These are phyloP conservation scores for Trametes versicolor DNA, from an alignment of 1,284 basidiomycete species.

Conservation along the genomic window DNA sequence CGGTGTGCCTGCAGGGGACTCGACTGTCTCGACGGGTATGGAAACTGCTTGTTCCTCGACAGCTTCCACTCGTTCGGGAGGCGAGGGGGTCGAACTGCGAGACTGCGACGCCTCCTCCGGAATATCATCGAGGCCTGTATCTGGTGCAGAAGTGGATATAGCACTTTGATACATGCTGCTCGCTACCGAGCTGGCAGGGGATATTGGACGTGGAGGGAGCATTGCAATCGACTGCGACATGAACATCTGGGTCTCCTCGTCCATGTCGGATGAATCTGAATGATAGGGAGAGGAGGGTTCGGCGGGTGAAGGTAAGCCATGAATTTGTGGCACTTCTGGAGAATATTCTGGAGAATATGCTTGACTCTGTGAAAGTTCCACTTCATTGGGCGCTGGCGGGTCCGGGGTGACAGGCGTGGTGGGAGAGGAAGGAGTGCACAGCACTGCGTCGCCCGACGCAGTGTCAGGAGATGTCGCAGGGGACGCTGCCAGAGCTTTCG, in stretches of 20 bases:
- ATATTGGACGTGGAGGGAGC: conserved; percentile 55
- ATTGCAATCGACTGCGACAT: conserved; percentile 82
- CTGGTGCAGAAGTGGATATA: conserved; percentile 53
- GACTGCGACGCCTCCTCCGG: conserved; percentile 20
- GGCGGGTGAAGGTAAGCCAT: conserved; percentile 12
- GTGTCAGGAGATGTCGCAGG: conserved; percentile 3
- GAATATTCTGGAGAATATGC: too few species aligned
- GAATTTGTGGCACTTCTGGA: neutral
- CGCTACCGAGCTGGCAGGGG: conserved; percentile 51
- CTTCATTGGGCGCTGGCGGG: neutral
- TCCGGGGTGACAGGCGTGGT: neutral
- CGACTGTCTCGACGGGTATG: neutral
- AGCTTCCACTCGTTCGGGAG: neutral
- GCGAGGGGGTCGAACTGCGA: conserved; percentile 14
- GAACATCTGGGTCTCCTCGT: conserved; percentile 69
- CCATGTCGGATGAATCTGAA: conserved; percentile 58
- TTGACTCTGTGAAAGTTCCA: neutral
- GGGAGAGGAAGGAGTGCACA: conserved; percentile 6
- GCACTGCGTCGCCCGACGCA: conserved; percentile 5
- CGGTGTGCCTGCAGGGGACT: neutral
- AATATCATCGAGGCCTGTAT: conserved; percentile 21
- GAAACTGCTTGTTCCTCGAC: neutral
- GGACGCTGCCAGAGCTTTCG: conserved; percentile 21
- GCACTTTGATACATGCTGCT: conserved; percentile 78
- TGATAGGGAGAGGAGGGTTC: conserved; percentile 41